Evolutionary conservation across 768 basidiomycete genomes (phyloP).

Genomic region (Dacryopinax primogenitus): DNA sequence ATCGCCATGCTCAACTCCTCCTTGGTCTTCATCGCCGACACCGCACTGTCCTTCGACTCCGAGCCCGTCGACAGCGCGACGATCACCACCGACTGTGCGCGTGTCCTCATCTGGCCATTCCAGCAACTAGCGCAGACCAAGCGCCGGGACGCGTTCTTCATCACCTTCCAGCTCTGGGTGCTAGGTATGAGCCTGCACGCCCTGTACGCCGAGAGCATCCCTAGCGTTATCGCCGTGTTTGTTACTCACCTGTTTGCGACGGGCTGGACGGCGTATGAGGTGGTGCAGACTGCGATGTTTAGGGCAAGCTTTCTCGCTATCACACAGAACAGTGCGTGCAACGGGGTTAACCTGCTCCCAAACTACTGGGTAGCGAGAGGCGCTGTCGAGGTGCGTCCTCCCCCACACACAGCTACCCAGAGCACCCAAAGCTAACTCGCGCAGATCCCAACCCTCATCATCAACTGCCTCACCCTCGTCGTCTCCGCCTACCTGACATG

Average conservation of each 20-base stretch:
- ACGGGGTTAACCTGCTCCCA: slow-evolving; percentile 41
- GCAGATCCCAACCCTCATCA: slow-evolving; percentile 42
- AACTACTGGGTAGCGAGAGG: slow-evolving; percentile 51
- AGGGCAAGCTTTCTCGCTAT: slow-evolving; percentile 41
- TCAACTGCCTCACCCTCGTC: slow-evolving; percentile 50
- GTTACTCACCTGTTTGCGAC: slow-evolving; percentile 63
- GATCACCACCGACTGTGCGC: slow-evolving; percentile 41
- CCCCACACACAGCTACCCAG: background rate
- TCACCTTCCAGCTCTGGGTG: slow-evolving; percentile 69
- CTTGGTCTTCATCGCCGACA: background rate
- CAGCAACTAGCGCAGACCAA: slow-evolving; percentile 54
- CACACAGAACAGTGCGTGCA: slow-evolving; percentile 54
- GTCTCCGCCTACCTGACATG: slow-evolving; percentile 55
- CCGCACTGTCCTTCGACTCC: slow-evolving; percentile 24
- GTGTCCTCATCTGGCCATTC: slow-evolving; percentile 52
- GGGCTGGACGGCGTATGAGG: slow-evolving; percentile 58
- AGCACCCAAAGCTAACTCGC: slow-evolving; percentile 18
- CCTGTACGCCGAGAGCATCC: slow-evolving; percentile 61
- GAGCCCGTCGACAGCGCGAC: slow-evolving; percentile 21
- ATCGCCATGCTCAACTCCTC: background rate
- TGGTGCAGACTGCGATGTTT: slow-evolving; percentile 47
- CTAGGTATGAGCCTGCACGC: slow-evolving; percentile 66
- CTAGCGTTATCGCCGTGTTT: slow-evolving; percentile 59
- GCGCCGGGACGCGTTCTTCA: slow-evolving; percentile 65
- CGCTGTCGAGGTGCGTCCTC: slow-evolving; percentile 40